Percentiles rank a stretch among this genome's conserved stretches.
These are phyloP conservation scores for Verticillium dahliae DNA, from an alignment of 2,329 filamentous ascomycete genomes.

Conservation along the genomic window DNA sequence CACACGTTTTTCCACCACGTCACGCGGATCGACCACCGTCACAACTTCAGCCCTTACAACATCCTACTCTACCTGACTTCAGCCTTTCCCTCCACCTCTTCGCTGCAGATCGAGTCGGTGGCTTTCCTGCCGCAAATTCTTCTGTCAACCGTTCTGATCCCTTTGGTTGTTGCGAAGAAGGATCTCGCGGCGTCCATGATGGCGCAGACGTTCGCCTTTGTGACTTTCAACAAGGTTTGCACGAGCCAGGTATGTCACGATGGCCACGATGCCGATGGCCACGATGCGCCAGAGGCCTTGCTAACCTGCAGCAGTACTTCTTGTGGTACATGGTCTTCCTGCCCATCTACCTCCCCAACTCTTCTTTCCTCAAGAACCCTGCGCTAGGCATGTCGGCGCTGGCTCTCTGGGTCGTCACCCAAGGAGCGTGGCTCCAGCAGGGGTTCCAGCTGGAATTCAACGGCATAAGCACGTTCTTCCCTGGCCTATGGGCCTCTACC, in stretches of 20 bases:
- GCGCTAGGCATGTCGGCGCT: conserved; percentile 59
- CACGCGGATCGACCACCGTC: conserved; percentile 87
- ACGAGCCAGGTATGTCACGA: conserved; percentile 75
- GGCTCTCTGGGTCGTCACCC: conserved; percentile 66
- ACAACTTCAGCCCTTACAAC: conserved; percentile 98
- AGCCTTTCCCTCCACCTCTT: conserved; percentile 38
- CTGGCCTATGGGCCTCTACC: conserved; percentile 72
- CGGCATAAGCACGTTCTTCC: conserved; percentile 75
- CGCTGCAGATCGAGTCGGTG: conserved; percentile 60
- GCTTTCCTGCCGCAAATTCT: conserved; percentile 86
- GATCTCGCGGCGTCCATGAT: conserved; percentile 81
- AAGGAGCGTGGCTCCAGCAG: conserved; percentile 71
- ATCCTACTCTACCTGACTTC: conserved; percentile 83
- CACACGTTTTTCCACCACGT: conserved; percentile 94
- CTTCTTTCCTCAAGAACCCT: conserved; percentile 59
- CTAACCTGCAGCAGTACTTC: conserved; percentile 66
- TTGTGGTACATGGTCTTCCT: conserved; percentile 96
- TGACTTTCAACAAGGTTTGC: conserved; percentile 98
- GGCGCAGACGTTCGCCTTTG: conserved; percentile 94
- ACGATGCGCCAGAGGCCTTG: neutral
- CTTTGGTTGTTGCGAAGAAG: conserved; percentile 69
- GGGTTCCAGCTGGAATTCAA: conserved; percentile 73
- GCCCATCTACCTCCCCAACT: conserved; percentile 80
- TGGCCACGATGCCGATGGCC: neutral
- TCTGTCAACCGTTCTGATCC: conserved; percentile 71